phyloP scores from a whole-genome alignment of 1,284 basidiomycete genomes.

The Irpex sp. region DNA sequence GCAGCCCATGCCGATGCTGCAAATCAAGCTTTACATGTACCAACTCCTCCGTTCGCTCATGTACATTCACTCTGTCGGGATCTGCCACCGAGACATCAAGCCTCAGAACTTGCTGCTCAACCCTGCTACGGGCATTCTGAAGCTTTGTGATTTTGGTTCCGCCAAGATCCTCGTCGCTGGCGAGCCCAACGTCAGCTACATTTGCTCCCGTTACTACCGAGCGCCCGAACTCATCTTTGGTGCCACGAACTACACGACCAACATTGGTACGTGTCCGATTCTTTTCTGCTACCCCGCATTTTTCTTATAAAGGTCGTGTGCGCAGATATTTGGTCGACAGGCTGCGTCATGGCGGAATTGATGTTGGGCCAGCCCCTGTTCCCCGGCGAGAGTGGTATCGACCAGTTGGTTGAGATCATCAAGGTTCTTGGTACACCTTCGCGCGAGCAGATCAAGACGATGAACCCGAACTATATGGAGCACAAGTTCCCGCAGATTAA shows the following conservation, averaged over 20 bases:
- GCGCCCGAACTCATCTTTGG: slow-evolving; percentile 99
- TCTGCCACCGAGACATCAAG: slow-evolving; percentile 99
- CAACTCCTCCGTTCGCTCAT: slow-evolving; percentile 96
- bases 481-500: slow-evolving; percentile 99
- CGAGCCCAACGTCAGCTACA: slow-evolving; percentile 99
- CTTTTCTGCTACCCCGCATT: neutral
- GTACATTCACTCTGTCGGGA: slow-evolving; percentile 98
- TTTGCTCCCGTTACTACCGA: slow-evolving; percentile 99
- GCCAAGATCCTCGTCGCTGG: slow-evolving; percentile 98
- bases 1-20: slow-evolving; percentile 99
- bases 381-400: slow-evolving; percentile 99
- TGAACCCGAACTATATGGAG: slow-evolving; percentile 99
- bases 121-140: slow-evolving; percentile 93
- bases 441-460: slow-evolving; percentile 99
- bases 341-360: slow-evolving; percentile 99
- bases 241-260: slow-evolving; percentile 99
- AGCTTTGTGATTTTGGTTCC: slow-evolving; percentile 98
- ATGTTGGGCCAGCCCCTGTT: slow-evolving; percentile 99
- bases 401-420: slow-evolving; percentile 99
- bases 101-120: slow-evolving; percentile 98
- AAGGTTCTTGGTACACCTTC: slow-evolving; percentile 99
- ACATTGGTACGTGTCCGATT: slow-evolving; percentile 74
- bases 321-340: slow-evolving; percentile 98
- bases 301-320: slow-evolving; percentile 5
- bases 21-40: slow-evolving; percentile 99